Evolutionary conservation across 768 basidiomycete species (phyloP).

Genomic region (Imleria badia): DNA sequence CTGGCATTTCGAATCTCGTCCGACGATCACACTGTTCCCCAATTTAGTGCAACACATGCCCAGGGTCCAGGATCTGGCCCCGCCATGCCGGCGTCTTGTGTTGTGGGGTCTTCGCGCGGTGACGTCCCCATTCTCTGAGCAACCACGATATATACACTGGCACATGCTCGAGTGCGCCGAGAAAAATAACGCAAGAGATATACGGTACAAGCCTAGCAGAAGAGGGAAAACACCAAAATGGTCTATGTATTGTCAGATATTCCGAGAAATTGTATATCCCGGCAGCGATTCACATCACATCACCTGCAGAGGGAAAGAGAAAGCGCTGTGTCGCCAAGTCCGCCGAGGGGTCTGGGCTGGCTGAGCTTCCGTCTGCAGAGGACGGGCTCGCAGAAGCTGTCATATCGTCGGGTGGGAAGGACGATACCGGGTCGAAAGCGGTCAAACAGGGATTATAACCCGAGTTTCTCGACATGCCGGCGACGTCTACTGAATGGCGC

Average conservation of each 20-base stretch:
- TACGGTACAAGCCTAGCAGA: neutral
- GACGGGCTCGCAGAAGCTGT: conserved; percentile 25
- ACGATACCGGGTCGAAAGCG: conserved; percentile 17
- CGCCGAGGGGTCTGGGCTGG: conserved; percentile 19
- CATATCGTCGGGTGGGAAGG: conserved; percentile 16
- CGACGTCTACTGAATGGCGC: conserved; percentile 32
- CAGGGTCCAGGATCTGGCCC: no score
- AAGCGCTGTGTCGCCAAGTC: conserved; percentile 16
- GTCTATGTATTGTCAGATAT: conserved; percentile 4
- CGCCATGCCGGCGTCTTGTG: no score
- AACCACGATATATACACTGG: conserved; percentile 1
- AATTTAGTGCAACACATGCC: conserved; percentile 1
- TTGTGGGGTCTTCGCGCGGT: no score
- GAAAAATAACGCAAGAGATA: neutral
- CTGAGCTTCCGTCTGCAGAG: conserved; percentile 18
- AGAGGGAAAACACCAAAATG: neutral
- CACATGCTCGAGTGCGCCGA: neutral
- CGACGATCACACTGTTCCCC: conserved; percentile 18
- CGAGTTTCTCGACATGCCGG: conserved; percentile 12
- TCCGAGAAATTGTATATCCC: neutral
- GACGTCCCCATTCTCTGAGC: neutral
- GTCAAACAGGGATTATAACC: conserved; percentile 9
- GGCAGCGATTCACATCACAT: conserved; percentile 13
- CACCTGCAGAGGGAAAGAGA: conserved; percentile 15
- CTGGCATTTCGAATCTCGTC: conserved; percentile 11